These are phyloP conservation scores for Dactylellina parvicollis DNA, from an alignment of 2,329 filamentous ascomycete species.

Conservation along the genomic window DNA sequence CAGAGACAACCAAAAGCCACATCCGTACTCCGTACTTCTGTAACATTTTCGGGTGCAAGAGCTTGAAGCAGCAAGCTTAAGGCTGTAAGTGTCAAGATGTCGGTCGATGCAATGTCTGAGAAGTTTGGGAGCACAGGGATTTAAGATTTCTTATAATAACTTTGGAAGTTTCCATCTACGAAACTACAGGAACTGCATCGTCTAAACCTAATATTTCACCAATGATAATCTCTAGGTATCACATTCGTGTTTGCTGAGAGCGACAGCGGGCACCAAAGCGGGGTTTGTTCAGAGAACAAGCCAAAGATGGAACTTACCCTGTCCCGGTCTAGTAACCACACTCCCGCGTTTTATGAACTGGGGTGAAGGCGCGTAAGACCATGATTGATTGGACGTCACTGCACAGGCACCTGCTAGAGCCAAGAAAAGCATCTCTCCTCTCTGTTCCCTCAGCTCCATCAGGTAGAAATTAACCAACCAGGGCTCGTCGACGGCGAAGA, in stretches of 20 bases:
- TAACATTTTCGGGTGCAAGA: too few relatives aligned
- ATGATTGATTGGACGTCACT: conserved; percentile 48
- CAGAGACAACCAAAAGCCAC: conserved; percentile 14
- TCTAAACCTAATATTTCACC: neutral
- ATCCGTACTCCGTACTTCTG: conserved; percentile 4
- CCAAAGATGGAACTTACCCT: conserved; percentile 49
- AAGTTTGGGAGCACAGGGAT: too few relatives aligned
- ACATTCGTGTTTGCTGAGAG: conserved; percentile 1
- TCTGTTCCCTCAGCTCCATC: conserved; percentile 32
- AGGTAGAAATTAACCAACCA: conserved; percentile 37
- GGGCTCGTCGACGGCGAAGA: conserved; percentile 42
- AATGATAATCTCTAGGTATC: neutral
- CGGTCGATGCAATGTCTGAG: too few relatives aligned
- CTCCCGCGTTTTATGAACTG: conserved; percentile 52
- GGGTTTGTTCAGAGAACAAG: conserved; percentile 46
- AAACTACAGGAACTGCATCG: neutral
- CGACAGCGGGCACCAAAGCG: conserved; percentile 32
- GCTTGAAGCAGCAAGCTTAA: too few relatives aligned
- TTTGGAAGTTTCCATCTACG: neutral
- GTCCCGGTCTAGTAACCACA: conserved; percentile 54
- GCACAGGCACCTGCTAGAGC: conserved; percentile 47
- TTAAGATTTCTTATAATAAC: too few relatives aligned
- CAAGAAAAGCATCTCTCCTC: conserved; percentile 46
- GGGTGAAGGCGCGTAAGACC: conserved; percentile 49
- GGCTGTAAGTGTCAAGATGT: too few relatives aligned